A percentile compares a stretch with the other conserved stretches of the same genome.
These are phyloP conservation scores for Rhododendron simsii DNA, from an alignment of 148 eudicot genomes.

Conservation along the genomic window DNA sequence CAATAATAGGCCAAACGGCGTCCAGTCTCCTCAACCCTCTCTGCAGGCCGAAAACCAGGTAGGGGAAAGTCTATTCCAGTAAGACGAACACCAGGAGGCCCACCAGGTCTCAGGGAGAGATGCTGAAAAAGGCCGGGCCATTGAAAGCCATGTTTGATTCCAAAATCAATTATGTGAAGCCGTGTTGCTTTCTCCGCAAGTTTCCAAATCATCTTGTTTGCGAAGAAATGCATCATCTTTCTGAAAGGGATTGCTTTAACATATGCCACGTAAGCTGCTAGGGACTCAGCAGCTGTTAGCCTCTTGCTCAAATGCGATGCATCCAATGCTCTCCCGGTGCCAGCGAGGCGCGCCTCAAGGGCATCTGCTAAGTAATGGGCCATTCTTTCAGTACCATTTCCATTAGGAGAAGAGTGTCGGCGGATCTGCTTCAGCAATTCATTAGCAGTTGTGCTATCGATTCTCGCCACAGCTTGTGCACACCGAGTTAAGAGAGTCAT, in stretches of 20 bases:
- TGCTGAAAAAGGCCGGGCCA: conserved; percentile 65
- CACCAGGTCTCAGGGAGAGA: conserved; percentile 40
- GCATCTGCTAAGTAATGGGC: conserved; percentile 34
- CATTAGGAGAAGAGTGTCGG: conserved; percentile 30
- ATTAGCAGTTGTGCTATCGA: conserved; percentile 35
- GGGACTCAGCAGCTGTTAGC: conserved; percentile 35
- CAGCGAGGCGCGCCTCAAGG: conserved; percentile 43
- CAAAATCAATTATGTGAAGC: conserved; percentile 61
- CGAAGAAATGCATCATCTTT: conserved; percentile 40
- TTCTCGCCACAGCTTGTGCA: conserved; percentile 54
- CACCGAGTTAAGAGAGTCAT: conserved; percentile 47
- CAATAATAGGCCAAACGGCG: conserved; percentile 40
- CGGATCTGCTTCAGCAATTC: conserved; percentile 35
- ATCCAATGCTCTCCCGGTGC: conserved; percentile 41
- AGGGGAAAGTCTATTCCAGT: conserved; percentile 59
- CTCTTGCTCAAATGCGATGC: conserved; percentile 13
- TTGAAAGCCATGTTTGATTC: conserved; percentile 57
- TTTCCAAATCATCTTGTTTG: conserved; percentile 45
- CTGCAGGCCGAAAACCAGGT: conserved; percentile 55
- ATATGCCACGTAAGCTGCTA: conserved; percentile 38
- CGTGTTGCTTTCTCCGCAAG: conserved; percentile 27
- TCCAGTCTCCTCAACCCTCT: conserved; percentile 52
- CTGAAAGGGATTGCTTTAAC: conserved; percentile 46
- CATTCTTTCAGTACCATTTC: conserved; percentile 24
- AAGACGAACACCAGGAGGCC: conserved; percentile 48